Conservation (phyloP, 192 early-diverging fungal species). For the Mortierella alpina region DNA sequence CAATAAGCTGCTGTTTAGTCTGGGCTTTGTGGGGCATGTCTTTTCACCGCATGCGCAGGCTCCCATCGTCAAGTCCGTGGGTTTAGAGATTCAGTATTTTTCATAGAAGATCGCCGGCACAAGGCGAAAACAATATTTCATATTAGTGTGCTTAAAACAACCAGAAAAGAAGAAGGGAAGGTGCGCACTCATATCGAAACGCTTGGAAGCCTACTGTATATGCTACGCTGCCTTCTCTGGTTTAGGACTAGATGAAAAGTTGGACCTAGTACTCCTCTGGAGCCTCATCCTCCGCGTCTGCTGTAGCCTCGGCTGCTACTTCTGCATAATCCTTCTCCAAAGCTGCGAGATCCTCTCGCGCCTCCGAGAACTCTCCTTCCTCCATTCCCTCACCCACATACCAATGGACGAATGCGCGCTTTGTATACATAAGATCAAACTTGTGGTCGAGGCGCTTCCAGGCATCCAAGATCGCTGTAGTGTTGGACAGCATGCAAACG, state of each 20-base stretch:
- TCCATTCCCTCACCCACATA: slow-evolving; percentile 99
- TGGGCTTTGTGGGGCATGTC: slow-evolving; percentile 76
- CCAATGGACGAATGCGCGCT: slow-evolving; percentile 99
- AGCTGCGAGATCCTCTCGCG: slow-evolving; percentile 99
- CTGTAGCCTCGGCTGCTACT: slow-evolving; percentile 92
- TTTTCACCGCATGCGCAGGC: slow-evolving; percentile 48
- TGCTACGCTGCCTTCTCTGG: neutral
- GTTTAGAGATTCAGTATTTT: slow-evolving; percentile 69
- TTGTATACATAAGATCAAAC: slow-evolving; percentile 99
- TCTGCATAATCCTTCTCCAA: slow-evolving; percentile 99
- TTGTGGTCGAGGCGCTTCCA: slow-evolving; percentile 99
- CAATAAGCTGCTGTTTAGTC: slow-evolving; percentile 70
- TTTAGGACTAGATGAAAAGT: too few relatives aligned
- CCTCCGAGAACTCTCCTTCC: slow-evolving; percentile 99
- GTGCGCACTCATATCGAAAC: neutral
- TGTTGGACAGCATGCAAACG: slow-evolving; percentile 99
- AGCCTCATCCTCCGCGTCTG: slow-evolving; percentile 73
- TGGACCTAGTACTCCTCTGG: slow-evolving; percentile 48
- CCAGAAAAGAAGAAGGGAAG: neutral
- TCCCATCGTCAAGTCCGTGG: slow-evolving; percentile 65
- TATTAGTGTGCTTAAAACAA: neutral
- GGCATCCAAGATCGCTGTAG: slow-evolving; percentile 98
- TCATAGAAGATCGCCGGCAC: slow-evolving; percentile 36
- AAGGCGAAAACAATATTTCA: neutral
- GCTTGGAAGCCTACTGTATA: neutral